These are phyloP conservation scores for Wallacemonas sp. DNA, from an alignment of 208 protist species.

Conservation along the genomic window DNA sequence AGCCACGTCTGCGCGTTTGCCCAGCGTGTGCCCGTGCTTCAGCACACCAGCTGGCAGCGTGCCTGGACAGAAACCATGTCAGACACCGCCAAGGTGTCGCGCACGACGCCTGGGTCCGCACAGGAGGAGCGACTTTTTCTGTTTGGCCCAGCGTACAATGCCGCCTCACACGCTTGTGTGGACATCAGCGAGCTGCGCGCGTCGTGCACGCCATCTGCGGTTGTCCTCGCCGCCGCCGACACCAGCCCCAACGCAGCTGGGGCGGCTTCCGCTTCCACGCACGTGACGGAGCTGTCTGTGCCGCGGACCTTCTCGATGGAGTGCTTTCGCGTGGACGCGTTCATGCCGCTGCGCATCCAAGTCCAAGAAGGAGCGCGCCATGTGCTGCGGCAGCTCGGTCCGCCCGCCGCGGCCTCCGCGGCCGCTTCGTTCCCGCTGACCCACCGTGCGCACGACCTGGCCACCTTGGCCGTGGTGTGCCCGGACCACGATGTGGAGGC, in stretches of 20 bases:
- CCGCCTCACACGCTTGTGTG: not conserved
- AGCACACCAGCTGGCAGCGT: slow-evolving; percentile 32
- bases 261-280: no score
- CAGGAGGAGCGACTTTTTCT: not conserved
- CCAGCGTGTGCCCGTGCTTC: slow-evolving; percentile 20
- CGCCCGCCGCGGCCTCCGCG: not conserved
- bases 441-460: not conserved
- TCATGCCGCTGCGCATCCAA: slow-evolving; percentile 49
- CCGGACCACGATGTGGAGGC: slow-evolving; percentile 32
- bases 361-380: slow-evolving; percentile 52
- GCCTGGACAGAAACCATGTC: slow-evolving; percentile 25
- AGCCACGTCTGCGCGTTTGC: slow-evolving; percentile 31
- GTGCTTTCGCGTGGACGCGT: slow-evolving; percentile 59
- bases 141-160: not conserved
- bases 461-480: slow-evolving; percentile 38
- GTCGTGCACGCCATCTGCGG: no score
- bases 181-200: no score
- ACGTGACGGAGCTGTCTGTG: not conserved
- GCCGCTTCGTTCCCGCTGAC: not conserved
- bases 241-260: no score
- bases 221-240: no score
- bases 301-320: slow-evolving; percentile 24
- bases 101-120: not conserved
- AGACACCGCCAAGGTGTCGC: not conserved
- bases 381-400: slow-evolving; percentile 22